Conservation (phyloP, 2,329 filamentous ascomycete genomes). For the Talaromyces amestolkiae region DNA sequence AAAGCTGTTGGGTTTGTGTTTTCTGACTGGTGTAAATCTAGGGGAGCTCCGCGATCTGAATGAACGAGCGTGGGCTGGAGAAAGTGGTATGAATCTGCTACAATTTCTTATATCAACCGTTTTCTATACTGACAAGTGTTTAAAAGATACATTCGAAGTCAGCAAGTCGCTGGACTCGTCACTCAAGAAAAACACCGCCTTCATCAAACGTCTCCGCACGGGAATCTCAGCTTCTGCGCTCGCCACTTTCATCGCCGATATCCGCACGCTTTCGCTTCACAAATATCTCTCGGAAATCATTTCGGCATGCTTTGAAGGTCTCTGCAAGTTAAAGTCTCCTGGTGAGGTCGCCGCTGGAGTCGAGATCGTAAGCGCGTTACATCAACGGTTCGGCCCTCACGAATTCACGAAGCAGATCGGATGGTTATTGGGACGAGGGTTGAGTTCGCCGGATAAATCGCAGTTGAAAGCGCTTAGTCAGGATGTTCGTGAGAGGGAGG, state of each 20-base stretch:
- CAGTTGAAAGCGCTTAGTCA: conserved; percentile 72
- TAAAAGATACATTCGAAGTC: conserved; percentile 71
- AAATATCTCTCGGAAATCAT: conserved; percentile 98
- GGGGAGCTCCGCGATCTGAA: conserved; percentile 91
- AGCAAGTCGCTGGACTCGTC: conserved; percentile 84
- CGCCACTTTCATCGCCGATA: conserved; percentile 82
- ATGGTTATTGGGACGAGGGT: conserved; percentile 86
- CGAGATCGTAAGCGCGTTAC: conserved; percentile 90
- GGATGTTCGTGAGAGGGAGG: conserved; percentile 88
- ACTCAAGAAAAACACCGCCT: conserved; percentile 96
- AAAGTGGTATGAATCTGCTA: conserved; percentile 62
- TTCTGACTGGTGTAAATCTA: conserved; percentile 39
- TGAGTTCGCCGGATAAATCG: conserved; percentile 86
- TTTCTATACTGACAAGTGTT: not conserved
- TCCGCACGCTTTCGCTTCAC: conserved; percentile 83
- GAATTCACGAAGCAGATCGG: conserved; percentile 91
- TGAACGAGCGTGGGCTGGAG: conserved; percentile 80
- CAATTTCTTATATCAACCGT: not conserved
- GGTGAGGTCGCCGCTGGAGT: conserved; percentile 90
- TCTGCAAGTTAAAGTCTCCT: conserved; percentile 85
- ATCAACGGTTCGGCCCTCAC: conserved; percentile 85
- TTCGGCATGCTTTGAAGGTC: conserved; percentile 89
- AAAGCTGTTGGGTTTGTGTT: not conserved
- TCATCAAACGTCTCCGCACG: conserved; percentile 93
- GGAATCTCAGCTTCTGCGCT: conserved; percentile 78